These are phyloP conservation scores for Auxenochlorella pyrenoidosa DNA, from an alignment of 139 green algal species.

Conservation along the genomic window DNA sequence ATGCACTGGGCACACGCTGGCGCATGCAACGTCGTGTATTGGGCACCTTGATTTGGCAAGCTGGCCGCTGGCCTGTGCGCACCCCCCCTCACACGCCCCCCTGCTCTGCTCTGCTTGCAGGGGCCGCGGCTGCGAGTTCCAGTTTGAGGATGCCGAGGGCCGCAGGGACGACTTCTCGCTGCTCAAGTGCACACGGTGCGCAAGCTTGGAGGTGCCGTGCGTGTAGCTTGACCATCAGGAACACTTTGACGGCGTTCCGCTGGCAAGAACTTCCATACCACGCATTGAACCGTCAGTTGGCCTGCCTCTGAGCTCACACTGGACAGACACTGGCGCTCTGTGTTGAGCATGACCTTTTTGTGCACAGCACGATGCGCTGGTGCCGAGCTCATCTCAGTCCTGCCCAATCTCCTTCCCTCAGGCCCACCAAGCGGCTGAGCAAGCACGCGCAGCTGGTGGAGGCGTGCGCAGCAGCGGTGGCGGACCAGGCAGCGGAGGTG, in stretches of 20 bases:
- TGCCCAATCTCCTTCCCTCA: not conserved
- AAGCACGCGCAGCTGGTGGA: slow-evolving; percentile 1
- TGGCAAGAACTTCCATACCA: too few species aligned
- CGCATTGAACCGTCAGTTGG: too few species aligned
- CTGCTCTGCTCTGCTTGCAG: not conserved
- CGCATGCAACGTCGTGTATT: not conserved
- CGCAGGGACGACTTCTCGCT: not conserved
- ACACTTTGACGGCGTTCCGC: too few species aligned
- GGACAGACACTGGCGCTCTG: too few species aligned
- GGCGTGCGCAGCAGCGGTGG: not conserved
- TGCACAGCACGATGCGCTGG: too few species aligned
- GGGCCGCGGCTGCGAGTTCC: not conserved
- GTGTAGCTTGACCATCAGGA: too few species aligned
- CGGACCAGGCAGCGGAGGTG: not conserved
- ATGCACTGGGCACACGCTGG: too few species aligned
- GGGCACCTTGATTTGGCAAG: too few species aligned
- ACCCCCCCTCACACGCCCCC: not conserved
- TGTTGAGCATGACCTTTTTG: too few species aligned
- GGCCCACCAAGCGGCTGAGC: not conserved
- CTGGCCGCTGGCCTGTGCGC: not conserved
- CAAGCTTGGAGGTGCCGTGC: not conserved
- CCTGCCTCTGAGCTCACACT: too few species aligned
- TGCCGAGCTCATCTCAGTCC: too few species aligned
- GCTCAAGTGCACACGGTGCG: slow-evolving; percentile 16
- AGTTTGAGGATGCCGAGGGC: not conserved